phyloP scores from a whole-genome alignment of 2,329 filamentous ascomycete genomes.

The Diaporthe ampelina region DNA sequence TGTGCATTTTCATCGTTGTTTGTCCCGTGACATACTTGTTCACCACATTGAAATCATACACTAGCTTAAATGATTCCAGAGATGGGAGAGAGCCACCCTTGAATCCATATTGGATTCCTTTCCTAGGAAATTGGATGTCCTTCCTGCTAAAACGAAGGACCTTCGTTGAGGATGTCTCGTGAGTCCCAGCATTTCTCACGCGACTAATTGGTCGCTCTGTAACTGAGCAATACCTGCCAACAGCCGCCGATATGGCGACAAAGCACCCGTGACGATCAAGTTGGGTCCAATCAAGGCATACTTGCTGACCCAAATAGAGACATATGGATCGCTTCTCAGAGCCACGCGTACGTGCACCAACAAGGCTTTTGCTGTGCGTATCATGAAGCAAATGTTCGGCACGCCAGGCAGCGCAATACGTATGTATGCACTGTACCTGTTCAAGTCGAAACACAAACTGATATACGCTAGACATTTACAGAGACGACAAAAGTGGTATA shows the following conservation, averaged over 20 bases:
- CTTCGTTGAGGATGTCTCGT: background rate
- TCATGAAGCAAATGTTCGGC: conserved; percentile 6
- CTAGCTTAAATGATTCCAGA: background rate
- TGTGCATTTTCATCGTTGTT: background rate
- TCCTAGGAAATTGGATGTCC: background rate
- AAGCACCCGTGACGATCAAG: background rate
- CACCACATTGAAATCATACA: background rate
- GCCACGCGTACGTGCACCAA: background rate
- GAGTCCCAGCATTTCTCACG: background rate
- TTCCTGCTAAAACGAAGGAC: background rate
- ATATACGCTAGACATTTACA: background rate
- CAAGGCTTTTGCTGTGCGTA: background rate
- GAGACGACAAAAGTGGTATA: background rate
- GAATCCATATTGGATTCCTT: background rate
- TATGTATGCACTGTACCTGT: background rate
- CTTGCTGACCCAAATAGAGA: background rate
- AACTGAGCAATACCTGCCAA: background rate
- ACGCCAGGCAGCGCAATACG: background rate
- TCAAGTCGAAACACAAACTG: background rate
- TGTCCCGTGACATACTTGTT: background rate
- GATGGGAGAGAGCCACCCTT: background rate
- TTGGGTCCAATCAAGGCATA: conserved; percentile 3
- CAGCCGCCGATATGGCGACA: background rate
- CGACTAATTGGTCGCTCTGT: no score
- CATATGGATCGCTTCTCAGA: background rate